A percentile compares a stretch with the other conserved stretches of the same genome.
phyloP scores from a whole-genome alignment of 176 grass and related monocot genomes.

The Phoenix roebelenii region DNA sequence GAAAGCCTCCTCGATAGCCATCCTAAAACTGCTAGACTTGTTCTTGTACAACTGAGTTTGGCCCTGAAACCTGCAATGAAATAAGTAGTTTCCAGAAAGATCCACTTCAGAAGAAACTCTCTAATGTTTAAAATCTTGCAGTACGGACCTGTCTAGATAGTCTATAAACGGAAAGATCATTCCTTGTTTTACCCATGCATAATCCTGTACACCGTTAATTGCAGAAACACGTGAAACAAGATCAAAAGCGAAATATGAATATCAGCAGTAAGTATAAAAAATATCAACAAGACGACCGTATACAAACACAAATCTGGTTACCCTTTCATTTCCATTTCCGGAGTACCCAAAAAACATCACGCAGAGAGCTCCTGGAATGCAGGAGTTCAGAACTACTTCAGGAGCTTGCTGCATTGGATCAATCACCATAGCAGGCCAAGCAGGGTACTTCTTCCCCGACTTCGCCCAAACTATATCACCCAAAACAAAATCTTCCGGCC shows the following conservation, averaged over 20 bases:
- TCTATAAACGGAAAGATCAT: constrained; percentile 79
- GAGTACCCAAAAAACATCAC: constrained; percentile 82
- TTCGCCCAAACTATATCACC: constrained; percentile 80
- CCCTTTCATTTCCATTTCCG: constrained; percentile 44
- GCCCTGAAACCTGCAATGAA: constrained; percentile 59
- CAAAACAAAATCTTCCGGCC: constrained; percentile 60
- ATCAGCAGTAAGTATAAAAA: background rate
- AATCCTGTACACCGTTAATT: constrained; percentile 39
- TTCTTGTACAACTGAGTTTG: constrained; percentile 51
- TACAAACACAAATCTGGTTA: constrained; percentile 14
- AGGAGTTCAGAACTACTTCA: constrained; percentile 60
- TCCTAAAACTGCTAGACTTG: constrained; percentile 49
- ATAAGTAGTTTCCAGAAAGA: background rate
- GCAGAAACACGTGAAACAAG: background rate
- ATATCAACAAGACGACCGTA: background rate
- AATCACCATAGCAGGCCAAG: constrained; percentile 81
- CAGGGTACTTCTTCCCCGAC: constrained; percentile 53
- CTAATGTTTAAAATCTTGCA: background rate
- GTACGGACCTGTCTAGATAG: constrained; percentile 50
- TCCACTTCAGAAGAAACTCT: background rate
- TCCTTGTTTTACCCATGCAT: constrained; percentile 83
- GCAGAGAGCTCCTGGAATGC: constrained; percentile 58
- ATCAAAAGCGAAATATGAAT: background rate
- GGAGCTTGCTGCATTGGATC: constrained; percentile 63
- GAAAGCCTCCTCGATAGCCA: constrained; percentile 88